These are phyloP conservation scores for Magnusiomyces sp. DNA, from an alignment of 1,139 yeast genomes.

Conservation along the genomic window DNA sequence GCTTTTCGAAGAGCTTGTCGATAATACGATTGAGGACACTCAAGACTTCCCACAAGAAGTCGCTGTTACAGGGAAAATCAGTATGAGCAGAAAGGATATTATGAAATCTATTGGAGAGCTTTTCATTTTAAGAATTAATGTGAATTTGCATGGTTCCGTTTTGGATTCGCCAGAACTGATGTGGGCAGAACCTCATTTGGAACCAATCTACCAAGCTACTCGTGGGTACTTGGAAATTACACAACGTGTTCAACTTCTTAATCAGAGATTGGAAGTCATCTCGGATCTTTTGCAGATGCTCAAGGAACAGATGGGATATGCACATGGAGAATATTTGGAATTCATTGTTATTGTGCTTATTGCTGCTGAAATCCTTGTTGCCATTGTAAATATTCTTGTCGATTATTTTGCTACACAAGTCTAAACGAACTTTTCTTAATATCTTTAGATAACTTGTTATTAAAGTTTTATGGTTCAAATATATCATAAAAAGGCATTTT, in stretches of 20 bases:
- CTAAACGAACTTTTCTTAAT: too few relatives aligned
- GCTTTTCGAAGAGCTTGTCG: constrained; percentile 87
- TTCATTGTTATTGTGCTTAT: constrained; percentile 87
- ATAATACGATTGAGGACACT: constrained; percentile 92
- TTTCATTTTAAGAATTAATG: constrained; percentile 72
- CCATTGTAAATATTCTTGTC: constrained; percentile 49
- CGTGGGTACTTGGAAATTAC: constrained; percentile 91
- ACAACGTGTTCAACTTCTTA: constrained; percentile 79
- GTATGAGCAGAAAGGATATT: constrained; percentile 86
- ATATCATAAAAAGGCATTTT: not conserved
- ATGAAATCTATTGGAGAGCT: constrained; percentile 96
- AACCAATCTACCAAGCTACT: constrained; percentile 94
- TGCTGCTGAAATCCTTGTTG: constrained; percentile 85
- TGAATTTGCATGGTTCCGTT: constrained; percentile 89
- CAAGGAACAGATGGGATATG: constrained; percentile 92
- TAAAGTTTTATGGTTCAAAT: too few relatives aligned
- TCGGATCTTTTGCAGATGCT: constrained; percentile 90
- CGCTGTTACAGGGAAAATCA: constrained; percentile 88
- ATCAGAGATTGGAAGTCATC: constrained; percentile 87
- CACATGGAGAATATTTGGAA: constrained; percentile 77
- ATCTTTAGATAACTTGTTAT: too few relatives aligned
- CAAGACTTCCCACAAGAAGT: constrained; percentile 95
- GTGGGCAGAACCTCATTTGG: constrained; percentile 98
- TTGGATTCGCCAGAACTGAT: constrained; percentile 92
- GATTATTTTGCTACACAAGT: constrained; percentile 8